Conservation (phyloP, 192 early-diverging fungal genomes). For the Coemansia sp. region DNA sequence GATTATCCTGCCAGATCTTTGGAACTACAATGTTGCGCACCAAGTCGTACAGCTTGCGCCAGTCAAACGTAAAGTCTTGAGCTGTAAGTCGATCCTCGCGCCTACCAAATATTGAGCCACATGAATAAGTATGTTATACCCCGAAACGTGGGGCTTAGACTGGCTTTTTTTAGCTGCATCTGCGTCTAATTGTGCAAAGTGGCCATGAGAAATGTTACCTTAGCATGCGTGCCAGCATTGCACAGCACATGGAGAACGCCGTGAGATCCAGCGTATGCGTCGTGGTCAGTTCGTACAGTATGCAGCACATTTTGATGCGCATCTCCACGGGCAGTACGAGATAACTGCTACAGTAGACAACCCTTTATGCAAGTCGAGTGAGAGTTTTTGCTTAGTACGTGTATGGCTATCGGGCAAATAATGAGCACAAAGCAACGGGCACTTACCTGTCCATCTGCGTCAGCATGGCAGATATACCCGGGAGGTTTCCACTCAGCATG, state of each 20-base stretch:
- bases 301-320: conserved; percentile 33
- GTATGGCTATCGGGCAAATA: no score
- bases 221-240: conserved; percentile 62
- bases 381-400: no score
- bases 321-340: conserved; percentile 18
- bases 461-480: conserved; percentile 25
- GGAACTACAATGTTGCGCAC: conserved; percentile 61
- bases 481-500: conserved; percentile 29
- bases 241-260: conserved; percentile 64
- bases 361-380: background rate
- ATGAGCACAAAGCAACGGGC: background rate
- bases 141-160: background rate
- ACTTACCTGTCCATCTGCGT: conserved; percentile 40
- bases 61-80: conserved; percentile 67
- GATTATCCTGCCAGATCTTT: conserved; percentile 65
- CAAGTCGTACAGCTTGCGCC: conserved; percentile 72
- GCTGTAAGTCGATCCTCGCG: conserved; percentile 56
- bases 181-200: background rate
- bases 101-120: conserved; percentile 32
- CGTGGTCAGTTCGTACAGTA: conserved; percentile 67
- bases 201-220: conserved; percentile 55
- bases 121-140: background rate
- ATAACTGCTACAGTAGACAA: conserved; percentile 41
- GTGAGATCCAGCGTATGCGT: conserved; percentile 68
- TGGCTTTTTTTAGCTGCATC: background rate